These are phyloP conservation scores for Rhytidiadelphus loreus DNA, from an alignment of 225 moss, liverwort and hornwort genomes.

Conservation along the genomic window DNA sequence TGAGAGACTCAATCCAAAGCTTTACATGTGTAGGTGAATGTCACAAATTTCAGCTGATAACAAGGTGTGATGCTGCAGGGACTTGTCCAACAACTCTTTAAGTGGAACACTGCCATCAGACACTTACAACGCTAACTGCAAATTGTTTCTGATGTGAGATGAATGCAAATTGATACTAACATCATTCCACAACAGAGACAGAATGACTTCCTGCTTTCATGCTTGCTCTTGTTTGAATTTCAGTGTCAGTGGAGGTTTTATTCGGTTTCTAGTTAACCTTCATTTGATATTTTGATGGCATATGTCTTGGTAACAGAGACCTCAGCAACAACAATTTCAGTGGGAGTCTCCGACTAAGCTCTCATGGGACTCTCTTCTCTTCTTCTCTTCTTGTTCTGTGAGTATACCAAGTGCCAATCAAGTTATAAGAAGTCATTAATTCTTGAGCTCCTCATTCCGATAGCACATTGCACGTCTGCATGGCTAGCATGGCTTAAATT, in stretches of 20 bases:
- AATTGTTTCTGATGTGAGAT: too few species aligned
- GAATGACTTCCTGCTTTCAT: neutral
- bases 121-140: too few species aligned
- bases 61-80: too few species aligned
- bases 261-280: neutral
- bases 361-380: neutral
- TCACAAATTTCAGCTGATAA: too few species aligned
- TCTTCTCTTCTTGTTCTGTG: rapidly evolving
- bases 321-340: neutral
- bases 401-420: neutral
- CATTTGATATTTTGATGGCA: neutral
- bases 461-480: too few species aligned
- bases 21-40: too few species aligned
- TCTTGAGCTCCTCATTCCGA: neutral
- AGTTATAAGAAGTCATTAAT: neutral
- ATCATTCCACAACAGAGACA: neutral
- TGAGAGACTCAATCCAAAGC: too few species aligned
- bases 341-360: neutral
- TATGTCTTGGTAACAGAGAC: neutral
- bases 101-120: too few species aligned
- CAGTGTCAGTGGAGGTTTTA: neutral
- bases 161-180: too few species aligned
- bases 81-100: too few species aligned
- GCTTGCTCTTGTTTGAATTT: too few species aligned
- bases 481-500: too few species aligned